A percentile compares a stretch with the other conserved stretches of the same genome.
phyloP scores from a whole-genome alignment of 2,329 filamentous ascomycete genomes.

The Fusarium sp. region DNA sequence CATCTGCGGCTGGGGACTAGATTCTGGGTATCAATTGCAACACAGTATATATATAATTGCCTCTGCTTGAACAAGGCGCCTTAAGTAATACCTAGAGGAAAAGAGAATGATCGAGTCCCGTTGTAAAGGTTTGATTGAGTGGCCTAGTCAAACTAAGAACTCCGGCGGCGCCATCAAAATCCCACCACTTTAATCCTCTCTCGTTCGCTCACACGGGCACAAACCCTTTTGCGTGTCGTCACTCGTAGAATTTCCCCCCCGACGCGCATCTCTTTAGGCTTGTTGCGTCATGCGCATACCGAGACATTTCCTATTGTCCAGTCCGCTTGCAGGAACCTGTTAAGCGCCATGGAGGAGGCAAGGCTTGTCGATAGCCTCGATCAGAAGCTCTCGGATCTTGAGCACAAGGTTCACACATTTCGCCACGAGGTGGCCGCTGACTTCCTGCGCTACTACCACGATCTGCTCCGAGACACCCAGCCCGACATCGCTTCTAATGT shows the following conservation, averaged over 20 bases:
- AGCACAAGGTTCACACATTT: slow-evolving; percentile 65
- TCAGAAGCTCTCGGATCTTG: slow-evolving; percentile 63
- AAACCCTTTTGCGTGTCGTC: slow-evolving; percentile 29
- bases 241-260: slow-evolving; percentile 24
- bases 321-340: slow-evolving; percentile 45
- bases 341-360: slow-evolving; percentile 53
- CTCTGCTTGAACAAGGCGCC: neutral
- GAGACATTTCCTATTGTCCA: slow-evolving; percentile 44
- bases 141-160: slow-evolving; percentile 33
- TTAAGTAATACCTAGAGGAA: neutral
- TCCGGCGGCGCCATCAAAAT: slow-evolving; percentile 25
- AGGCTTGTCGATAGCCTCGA: slow-evolving; percentile 62
- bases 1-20: neutral
- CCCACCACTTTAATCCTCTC: slow-evolving; percentile 29
- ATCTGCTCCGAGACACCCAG: slow-evolving; percentile 59
- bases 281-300: slow-evolving; percentile 52
- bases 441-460: slow-evolving; percentile 63
- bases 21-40: slow-evolving; percentile 6
- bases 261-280: slow-evolving; percentile 27
- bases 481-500: slow-evolving; percentile 58
- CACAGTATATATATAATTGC: neutral
- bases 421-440: slow-evolving; percentile 65
- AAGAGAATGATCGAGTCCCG: slow-evolving; percentile 18
- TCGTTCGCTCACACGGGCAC: slow-evolving; percentile 31
- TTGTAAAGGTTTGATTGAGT: slow-evolving; percentile 21